Base-by-base conservation (phyloP, 306 rosid genomes). In the Macrotyloma uniflorum region DNA sequence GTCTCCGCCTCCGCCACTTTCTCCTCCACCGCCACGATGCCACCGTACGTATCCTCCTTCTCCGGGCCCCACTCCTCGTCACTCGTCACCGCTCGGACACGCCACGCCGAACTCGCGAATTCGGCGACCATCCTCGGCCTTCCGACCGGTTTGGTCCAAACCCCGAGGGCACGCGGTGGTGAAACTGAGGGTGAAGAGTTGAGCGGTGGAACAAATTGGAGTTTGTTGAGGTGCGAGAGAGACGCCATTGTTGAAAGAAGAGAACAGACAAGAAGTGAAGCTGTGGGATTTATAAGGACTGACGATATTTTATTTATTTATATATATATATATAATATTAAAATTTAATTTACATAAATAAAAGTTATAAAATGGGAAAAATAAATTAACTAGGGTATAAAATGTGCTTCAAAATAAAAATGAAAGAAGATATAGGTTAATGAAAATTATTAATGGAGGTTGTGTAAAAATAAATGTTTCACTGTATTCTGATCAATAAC, bases 31-130 rank as follows among this genome's bases (percentile, higher is more conserved):
- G 70, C 85, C 68, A 70, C 83, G 4, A 33, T 73, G 1, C 38
- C 77, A 5, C 77, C 58, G 12, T 14, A 67, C 8, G 78, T 89
- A 18, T 72, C 91, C 24, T 47, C 84, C 82, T 67, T 82, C 40
- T 88, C 93, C 12, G 81, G 30, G 0, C 87, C 92, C 88, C 85
- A 72, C 82, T 87, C 90, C 57, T 85, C 95, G 4, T 88, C 93
- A 80, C 13, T 3, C 0, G 61, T 50, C 16, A 19, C 68, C 0
- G 90, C 91, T 12, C 85, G 83, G 19, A 78, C 76, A 35, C 33
- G 74, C 43, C 83, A 58, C 24, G 14, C 70, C 20, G 82, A 83
- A 22, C 83, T 54, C 8, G 40, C 67, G 28, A 53, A 49, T 11
- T 75, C 80, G 40, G 83, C 54, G 10, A 51, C 79, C 36, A 82